A percentile compares a stretch with the other conserved stretches of the same genome.
phyloP scores from a whole-genome alignment of 2,329 filamentous ascomycete species.

The Fusarium cicatricum region DNA sequence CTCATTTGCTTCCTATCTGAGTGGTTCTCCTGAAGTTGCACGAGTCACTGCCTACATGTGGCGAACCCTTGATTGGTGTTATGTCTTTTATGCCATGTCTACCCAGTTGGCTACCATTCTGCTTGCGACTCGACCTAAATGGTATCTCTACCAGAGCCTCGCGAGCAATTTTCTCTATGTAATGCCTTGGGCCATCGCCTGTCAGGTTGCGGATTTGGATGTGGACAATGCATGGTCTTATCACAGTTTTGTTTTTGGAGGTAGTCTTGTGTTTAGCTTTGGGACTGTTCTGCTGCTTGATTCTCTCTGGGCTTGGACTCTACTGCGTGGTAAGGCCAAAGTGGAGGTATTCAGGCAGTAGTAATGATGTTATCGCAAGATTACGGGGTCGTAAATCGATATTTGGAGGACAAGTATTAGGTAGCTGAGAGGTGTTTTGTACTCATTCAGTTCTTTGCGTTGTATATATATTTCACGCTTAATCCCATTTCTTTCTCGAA shows the following conservation, averaged over 20 bases:
- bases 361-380: background rate
- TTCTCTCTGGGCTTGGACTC: slow-evolving; percentile 59
- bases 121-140: slow-evolving; percentile 68
- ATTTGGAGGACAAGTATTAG: too few relatives aligned
- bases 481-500: too few relatives aligned
- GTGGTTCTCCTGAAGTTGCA: slow-evolving; percentile 63
- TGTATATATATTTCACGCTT: too few relatives aligned
- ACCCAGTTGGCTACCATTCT: slow-evolving; percentile 72
- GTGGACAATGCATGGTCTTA: slow-evolving; percentile 70
- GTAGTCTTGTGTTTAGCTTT: slow-evolving; percentile 73
- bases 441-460: too few relatives aligned
- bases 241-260: slow-evolving; percentile 72
- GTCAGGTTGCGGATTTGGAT: slow-evolving; percentile 57
- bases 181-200: slow-evolving; percentile 74
- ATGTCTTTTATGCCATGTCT: slow-evolving; percentile 72
- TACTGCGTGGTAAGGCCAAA: slow-evolving; percentile 55
- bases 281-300: slow-evolving; percentile 61
- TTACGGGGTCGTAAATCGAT: background rate
- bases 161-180: slow-evolving; percentile 74
- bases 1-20: slow-evolving; percentile 70
- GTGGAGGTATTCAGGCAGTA: slow-evolving; percentile 47
- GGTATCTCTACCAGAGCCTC: slow-evolving; percentile 74
- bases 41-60: slow-evolving; percentile 73
- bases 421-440: too few relatives aligned
- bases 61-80: slow-evolving; percentile 69